Conservation (phyloP, 371 early-diverging fungal species). For the Syncephalastrum racemosum region DNA sequence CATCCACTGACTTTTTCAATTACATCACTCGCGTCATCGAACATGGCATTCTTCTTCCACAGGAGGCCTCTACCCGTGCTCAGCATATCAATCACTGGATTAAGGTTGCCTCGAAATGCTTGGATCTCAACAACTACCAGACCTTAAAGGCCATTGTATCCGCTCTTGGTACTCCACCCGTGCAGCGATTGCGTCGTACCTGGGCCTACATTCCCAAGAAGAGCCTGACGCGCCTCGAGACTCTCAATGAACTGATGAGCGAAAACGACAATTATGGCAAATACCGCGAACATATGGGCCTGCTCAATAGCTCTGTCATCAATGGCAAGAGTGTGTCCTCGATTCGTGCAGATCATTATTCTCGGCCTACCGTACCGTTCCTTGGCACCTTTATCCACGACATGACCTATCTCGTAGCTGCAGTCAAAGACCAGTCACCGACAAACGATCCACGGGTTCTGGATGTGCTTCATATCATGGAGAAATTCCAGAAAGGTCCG, state of each 20-base stretch:
- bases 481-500: constrained; percentile 63
- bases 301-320: constrained; percentile 32
- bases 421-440: constrained; percentile 49
- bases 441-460: constrained; percentile 55
- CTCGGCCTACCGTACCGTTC: constrained; percentile 72
- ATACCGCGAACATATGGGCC: constrained; percentile 69
- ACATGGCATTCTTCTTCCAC: constrained; percentile 64
- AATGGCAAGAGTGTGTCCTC: constrained; percentile 37
- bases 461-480: constrained; percentile 52
- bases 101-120: constrained; percentile 67
- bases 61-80: constrained; percentile 63
- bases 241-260: constrained; percentile 63
- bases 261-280: constrained; percentile 72
- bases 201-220: constrained; percentile 77
- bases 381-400: constrained; percentile 81
- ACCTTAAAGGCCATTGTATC: constrained; percentile 74
- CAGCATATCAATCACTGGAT: constrained; percentile 73
- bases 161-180: constrained; percentile 75
- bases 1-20: constrained; percentile 83
- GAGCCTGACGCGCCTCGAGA: constrained; percentile 57
- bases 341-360: constrained; percentile 45
- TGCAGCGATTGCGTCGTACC: constrained; percentile 72
- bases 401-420: constrained; percentile 72
- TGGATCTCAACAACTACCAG: constrained; percentile 72
- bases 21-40: constrained; percentile 78